Evolutionary conservation across 2,329 filamentous ascomycete genomes (phyloP), one percentile per base, ranked within the genome.

Genomic region (Rutstroemia sp.): DNA sequence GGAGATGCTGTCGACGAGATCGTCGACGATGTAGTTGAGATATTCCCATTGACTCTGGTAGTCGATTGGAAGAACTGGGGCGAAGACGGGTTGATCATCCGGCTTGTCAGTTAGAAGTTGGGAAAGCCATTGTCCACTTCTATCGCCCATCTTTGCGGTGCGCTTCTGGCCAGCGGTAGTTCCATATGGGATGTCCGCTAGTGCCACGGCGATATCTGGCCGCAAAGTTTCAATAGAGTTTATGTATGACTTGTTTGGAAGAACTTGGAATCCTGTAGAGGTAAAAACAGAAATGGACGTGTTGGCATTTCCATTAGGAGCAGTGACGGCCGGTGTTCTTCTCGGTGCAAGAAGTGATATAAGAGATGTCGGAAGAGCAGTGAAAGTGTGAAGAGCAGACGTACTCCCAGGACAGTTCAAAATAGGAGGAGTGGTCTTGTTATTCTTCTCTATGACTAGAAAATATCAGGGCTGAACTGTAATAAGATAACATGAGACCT

Each of bases 51-150:
- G 92, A 58, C 86, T 78, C 14, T 86, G 78, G 58, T 84, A 83
- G 25, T 87, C 80, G 0, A 96, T 78, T 0, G 92, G 89, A 19
- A 96, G 76, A 0, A 96, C 76, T 0, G 84, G 82, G 3, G 86
- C 78, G 71, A 87, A 82, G 61, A 87, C 72, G 3, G 76, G 71
- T 25, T 68, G 64, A 17, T 66, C 64, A 25, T 60, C 62, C n/a
- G 67, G 61, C 19, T 69, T 68, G 19, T 64, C 58, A 10, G 69
- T 72, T 38, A 91, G 75, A 51, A 90, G 82, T 60, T 87, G 81
- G 23, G 82, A 80, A 17, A 92, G 76, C 89, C 91, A 97, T 39
- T 81, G 79, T 68, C 94, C 87, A 0, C 89, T 96, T 56, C 92
- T 80, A 67, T 94, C 90, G 23, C 84, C 86, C 84, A 96, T 96